Evolutionary conservation across 2,329 filamentous ascomycete species (phyloP), one percentile per base, ranked within the genome.

Genomic region (Fusarium fracticaudum): DNA sequence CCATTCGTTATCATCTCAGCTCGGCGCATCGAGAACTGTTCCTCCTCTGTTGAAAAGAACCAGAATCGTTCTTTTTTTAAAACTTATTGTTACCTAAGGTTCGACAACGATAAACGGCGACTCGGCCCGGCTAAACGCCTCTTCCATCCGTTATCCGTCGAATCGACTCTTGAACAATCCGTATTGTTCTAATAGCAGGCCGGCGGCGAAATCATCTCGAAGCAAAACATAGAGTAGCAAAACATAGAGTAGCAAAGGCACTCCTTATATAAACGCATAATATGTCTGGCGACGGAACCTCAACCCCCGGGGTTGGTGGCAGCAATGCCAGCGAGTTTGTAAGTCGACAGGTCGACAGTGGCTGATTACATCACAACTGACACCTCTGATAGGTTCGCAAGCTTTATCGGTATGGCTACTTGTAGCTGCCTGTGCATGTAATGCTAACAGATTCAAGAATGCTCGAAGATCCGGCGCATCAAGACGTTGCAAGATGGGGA

Each of bases 291-390:
- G 82, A 83, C 63, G 72, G 77, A 63, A 74, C 78, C 47, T 67
- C 80, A 48, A 75, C 79, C 81, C 77, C 84, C 79, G 79, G 76
- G 72, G 74, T 75, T 75, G 85, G 86, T 72, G 85, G 86, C 80
- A 96, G 93, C 84, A 97, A 94, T 86, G 97, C 95, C 72, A 97
- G 95, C 88, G 95, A 98, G 86, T 98, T 98, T 89, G 95, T 97
- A 87, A 87, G 93, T 93, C 51, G 40, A 29, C 40, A 17, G 40
- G 53, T 44, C 35, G 35, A 43, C 43, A 48, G 60, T 45, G 38
- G 26, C 33, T 26, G 22, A 26, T 51, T 37, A 40, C 33, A 48
- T 54, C 45, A 62, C 57, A 59, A 65, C 66, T 84, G 78, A 84
- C 72, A 67, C 50, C 51, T 37, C 69, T 78, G 74, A 60, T 77